phyloP scores from a whole-genome alignment of 768 basidiomycete species.

The Holtermannia corniformis region DNA sequence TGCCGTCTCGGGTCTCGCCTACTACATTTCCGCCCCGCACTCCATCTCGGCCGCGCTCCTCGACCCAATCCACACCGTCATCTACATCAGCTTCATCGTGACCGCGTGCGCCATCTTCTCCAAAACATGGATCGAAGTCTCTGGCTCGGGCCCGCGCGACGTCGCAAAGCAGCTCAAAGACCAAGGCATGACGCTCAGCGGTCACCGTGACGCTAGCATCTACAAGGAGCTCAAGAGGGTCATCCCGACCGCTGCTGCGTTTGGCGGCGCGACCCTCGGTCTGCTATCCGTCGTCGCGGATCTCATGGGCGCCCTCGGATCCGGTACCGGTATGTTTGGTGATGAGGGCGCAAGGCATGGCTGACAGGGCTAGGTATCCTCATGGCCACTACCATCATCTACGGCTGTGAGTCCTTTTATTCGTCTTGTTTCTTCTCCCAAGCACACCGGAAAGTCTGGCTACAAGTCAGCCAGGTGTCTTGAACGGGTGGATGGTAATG shows the following conservation, averaged over 20 bases:
- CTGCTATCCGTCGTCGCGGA: slow-evolving; percentile 84
- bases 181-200: slow-evolving; percentile 76
- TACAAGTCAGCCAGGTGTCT: too few species aligned
- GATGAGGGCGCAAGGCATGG: neutral
- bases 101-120: slow-evolving; percentile 93
- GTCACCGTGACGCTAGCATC: slow-evolving; percentile 94
- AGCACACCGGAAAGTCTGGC: too few species aligned
- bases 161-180: slow-evolving; percentile 98
- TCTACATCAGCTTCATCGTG: slow-evolving; percentile 88
- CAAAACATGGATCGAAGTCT: slow-evolving; percentile 99
- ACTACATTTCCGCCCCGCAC: slow-evolving; percentile 98
- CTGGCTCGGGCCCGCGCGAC: slow-evolving; percentile 87
- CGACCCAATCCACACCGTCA: slow-evolving; percentile 84
- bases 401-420: slow-evolving; percentile 57
- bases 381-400: slow-evolving; percentile 97
- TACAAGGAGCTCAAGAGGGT: slow-evolving; percentile 98
- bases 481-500: too few species aligned
- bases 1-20: slow-evolving; percentile 82
- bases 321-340: slow-evolving; percentile 47
- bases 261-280: slow-evolving; percentile 94
- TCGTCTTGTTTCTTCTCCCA: neutral
- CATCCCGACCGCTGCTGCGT: slow-evolving; percentile 93
- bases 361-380: slow-evolving; percentile 63
- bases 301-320: slow-evolving; percentile 89
- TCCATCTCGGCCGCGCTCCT: slow-evolving; percentile 75